phyloP scores from a whole-genome alignment of 352 stramenopile species.

The Thraustochytrium striatum region DNA sequence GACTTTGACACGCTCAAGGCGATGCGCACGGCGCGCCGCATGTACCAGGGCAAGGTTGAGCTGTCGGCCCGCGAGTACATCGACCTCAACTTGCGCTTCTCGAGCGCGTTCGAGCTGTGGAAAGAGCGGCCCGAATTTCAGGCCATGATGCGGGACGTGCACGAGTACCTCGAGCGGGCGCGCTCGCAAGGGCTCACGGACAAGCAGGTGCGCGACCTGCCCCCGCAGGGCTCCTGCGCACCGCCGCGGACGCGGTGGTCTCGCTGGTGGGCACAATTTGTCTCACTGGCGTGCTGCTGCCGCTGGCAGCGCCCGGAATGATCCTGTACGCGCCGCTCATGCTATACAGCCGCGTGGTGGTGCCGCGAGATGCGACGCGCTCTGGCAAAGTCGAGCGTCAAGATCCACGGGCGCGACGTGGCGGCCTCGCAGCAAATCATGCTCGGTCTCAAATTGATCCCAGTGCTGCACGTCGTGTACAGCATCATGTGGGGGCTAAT shows the following conservation, averaged over 20 bases:
- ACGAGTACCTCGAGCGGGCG: constrained; percentile 41
- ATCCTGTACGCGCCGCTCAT: constrained; percentile 57
- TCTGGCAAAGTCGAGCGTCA: constrained; percentile 76
- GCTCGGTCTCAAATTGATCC: constrained; percentile 8
- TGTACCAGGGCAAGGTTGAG: constrained; percentile 84
- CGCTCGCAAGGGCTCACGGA: constrained; percentile 55
- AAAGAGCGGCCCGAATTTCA: constrained; percentile 32
- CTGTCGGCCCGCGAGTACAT: constrained; percentile 80
- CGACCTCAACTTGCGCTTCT: constrained; percentile 83
- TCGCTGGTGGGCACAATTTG: constrained; percentile 7
- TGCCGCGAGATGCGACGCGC: constrained; percentile 79
- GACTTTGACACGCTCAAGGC: constrained; percentile 93
- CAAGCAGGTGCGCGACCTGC: constrained; percentile 45
- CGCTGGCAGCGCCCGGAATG: constrained; percentile 64
- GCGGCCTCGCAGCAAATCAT: constrained; percentile 86
- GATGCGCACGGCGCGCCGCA: constrained; percentile 85
- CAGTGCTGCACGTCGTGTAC: constrained; percentile 14
- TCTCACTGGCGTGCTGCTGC: constrained; percentile 68
- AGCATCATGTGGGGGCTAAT: constrained; percentile 6
- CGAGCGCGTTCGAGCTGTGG: constrained; percentile 24
- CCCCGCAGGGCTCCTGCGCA: not conserved
- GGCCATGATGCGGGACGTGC: constrained; percentile 18
- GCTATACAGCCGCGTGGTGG: constrained; percentile 73
- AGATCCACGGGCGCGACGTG: constrained; percentile 80
- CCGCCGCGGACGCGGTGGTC: not conserved